Evolutionary conservation across 176 grass and related monocot genomes (phyloP).

Genomic region (Phoenix roebelenii): DNA sequence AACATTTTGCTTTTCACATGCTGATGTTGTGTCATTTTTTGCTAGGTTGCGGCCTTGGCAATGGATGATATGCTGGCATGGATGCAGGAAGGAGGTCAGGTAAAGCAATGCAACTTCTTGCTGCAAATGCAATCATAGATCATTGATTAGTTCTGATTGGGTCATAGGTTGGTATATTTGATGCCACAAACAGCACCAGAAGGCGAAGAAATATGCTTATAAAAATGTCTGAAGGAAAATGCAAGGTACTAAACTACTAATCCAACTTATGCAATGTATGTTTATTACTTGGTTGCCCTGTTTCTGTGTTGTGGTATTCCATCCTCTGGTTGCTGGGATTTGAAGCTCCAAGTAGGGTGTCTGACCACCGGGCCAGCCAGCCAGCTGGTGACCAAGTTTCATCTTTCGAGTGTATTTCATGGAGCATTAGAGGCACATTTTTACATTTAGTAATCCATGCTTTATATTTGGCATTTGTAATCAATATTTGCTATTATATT

Average conservation of each 20-base stretch:
- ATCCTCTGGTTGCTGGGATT: background rate
- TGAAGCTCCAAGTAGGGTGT: too few relatives aligned
- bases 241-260: constrained; percentile 44
- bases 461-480: too few relatives aligned
- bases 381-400: too few relatives aligned
- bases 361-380: too few relatives aligned
- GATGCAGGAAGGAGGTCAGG: constrained; percentile 97
- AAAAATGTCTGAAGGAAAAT: constrained; percentile 96
- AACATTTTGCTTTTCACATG: background rate
- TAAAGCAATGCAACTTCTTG: constrained; percentile 21
- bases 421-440: too few relatives aligned
- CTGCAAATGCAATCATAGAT: constrained; percentile 19
- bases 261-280: too few relatives aligned
- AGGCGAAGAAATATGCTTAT: constrained; percentile 89
- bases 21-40: constrained; percentile 16
- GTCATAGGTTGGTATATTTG: constrained; percentile 84
- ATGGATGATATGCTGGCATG: constrained; percentile 98
- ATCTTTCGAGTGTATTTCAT: too few relatives aligned
- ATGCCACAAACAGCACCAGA: constrained; percentile 98
- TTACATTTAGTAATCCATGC: too few relatives aligned
- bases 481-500: too few relatives aligned
- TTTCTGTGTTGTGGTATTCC: background rate
- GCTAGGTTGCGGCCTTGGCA: constrained; percentile 79
- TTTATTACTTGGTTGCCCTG: constrained; percentile 9
- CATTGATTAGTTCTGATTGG: constrained; percentile 21